Conservation (phyloP, 163 green algal genomes). For the Chloromonas sp. region DNA sequence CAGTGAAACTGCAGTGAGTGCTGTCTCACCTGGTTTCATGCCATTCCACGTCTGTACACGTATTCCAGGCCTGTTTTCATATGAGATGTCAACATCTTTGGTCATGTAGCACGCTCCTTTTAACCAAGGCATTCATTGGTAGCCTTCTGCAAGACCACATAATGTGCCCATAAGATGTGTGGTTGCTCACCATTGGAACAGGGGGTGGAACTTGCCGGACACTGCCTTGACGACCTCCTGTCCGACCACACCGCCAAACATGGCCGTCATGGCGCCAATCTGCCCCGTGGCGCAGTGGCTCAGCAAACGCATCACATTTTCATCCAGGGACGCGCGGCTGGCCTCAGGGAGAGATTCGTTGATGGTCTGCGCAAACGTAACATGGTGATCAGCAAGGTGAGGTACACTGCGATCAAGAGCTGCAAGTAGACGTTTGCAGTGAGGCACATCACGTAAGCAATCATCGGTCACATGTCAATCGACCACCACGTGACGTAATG, state of each 20-base stretch:
- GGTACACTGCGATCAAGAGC: background rate
- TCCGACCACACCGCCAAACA: slow-evolving; percentile 94
- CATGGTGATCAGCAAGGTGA: background rate
- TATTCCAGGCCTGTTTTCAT: too few species aligned
- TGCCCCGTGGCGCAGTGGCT: slow-evolving; percentile 55
- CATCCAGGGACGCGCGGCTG: slow-evolving; percentile 52
- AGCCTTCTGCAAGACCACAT: too few species aligned
- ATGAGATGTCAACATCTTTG: too few species aligned
- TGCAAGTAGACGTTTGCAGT: background rate
- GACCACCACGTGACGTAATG: too few species aligned
- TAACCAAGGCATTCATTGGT: too few species aligned
- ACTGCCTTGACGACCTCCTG: slow-evolving; percentile 98
- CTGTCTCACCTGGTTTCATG: too few species aligned
- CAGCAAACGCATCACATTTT: slow-evolving; percentile 65
- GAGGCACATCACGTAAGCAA: background rate
- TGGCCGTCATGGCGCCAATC: slow-evolving; percentile 89
- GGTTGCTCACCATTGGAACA: slow-evolving; percentile 73
- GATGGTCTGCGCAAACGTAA: slow-evolving; percentile 19
- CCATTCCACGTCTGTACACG: too few species aligned
- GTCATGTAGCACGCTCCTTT: too few species aligned
- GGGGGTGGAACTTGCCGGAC: slow-evolving; percentile 91
- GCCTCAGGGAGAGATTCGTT: slow-evolving; percentile 42
- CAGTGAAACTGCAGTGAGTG: background rate
- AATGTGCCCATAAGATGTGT: background rate
- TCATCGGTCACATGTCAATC: background rate